Percentiles rank a stretch among this genome's conserved stretches.
These are phyloP conservation scores for Cutaneotrichosporon cutaneum DNA, from an alignment of 1,284 basidiomycete genomes.

Conservation along the genomic window DNA sequence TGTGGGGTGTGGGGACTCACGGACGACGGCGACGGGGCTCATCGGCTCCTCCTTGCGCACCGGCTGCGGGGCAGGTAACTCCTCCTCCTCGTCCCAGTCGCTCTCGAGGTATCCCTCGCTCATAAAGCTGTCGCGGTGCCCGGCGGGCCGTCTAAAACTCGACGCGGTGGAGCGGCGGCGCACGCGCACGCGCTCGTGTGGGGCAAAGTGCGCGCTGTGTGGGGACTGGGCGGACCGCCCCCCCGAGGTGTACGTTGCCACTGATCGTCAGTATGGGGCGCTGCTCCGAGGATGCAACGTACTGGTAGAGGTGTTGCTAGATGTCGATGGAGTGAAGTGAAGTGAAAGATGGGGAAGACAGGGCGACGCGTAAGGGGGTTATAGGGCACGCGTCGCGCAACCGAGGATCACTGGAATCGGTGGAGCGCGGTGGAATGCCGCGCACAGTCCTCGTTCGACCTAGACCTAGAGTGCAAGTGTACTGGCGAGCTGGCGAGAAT, in stretches of 20 bases:
- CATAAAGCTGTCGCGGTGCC: conserved; percentile 12
- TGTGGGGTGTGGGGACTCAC: conserved; percentile 30
- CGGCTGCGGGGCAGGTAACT: not conserved
- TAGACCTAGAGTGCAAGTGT: no score
- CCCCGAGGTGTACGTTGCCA: not conserved
- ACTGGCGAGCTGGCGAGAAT: no score
- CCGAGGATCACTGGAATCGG: no score
- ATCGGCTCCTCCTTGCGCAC: conserved; percentile 41
- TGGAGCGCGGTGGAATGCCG: no score
- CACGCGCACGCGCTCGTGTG: not conserved
- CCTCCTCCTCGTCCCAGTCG: conserved; percentile 11
- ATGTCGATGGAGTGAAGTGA: no score
- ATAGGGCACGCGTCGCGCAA: no score
- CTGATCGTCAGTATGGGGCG: not conserved
- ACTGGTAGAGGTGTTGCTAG: no score
- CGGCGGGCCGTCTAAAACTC: not conserved
- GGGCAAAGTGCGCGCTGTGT: no score
- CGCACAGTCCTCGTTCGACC: no score
- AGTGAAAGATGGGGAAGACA: no score
- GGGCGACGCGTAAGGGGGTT: no score
- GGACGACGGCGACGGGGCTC: conserved; percentile 43
- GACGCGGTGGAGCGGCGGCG: conserved; percentile 11
- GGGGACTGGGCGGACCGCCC: conserved; percentile 4
- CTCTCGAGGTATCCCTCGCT: not conserved
- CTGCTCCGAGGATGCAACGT: no score